Conservation (phyloP, 2,329 filamentous ascomycete species). For the Tympanopsis confertula region DNA sequence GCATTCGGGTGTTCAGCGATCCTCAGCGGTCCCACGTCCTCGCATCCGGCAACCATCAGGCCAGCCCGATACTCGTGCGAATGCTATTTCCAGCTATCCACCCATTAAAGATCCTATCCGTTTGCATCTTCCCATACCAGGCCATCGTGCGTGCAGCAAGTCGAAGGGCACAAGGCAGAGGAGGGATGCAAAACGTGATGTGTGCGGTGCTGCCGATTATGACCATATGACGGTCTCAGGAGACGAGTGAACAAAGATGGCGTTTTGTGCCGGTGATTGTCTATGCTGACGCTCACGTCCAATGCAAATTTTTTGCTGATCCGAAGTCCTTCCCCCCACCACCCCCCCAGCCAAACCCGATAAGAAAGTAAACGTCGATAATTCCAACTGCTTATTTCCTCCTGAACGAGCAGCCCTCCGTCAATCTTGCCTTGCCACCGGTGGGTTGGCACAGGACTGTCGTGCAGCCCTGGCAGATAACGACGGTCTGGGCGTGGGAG, state of each 20-base stretch:
- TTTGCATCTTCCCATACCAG: conserved; percentile 25
- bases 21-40: conserved; percentile 52
- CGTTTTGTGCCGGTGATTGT: conserved; percentile 15
- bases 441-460: conserved; percentile 99
- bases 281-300: conserved; percentile 35
- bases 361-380: conserved; percentile 30
- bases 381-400: conserved; percentile 74
- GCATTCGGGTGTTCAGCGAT: conserved; percentile 49
- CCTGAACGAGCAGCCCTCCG: conserved; percentile 99
- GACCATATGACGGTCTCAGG: too few relatives aligned
- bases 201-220: too few relatives aligned
- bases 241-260: neutral
- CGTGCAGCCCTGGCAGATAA: conserved; percentile 99
- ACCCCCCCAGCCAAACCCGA: conserved; percentile 7
- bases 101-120: conserved; percentile 33
- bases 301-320: conserved; percentile 19
- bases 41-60: conserved; percentile 28
- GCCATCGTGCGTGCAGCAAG: conserved; percentile 31
- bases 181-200: conserved; percentile 46
- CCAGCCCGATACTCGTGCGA: conserved; percentile 40
- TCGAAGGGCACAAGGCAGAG: conserved; percentile 30
- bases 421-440: conserved; percentile 96
- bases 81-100: conserved; percentile 47
- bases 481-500: conserved; percentile 99
- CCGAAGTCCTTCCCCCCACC: conserved; percentile 26